Percentiles rank a stretch among this genome's conserved stretches.
These are phyloP conservation scores for Epichloe uncinata DNA, from an alignment of 2,329 filamentous ascomycete species.

Conservation along the genomic window DNA sequence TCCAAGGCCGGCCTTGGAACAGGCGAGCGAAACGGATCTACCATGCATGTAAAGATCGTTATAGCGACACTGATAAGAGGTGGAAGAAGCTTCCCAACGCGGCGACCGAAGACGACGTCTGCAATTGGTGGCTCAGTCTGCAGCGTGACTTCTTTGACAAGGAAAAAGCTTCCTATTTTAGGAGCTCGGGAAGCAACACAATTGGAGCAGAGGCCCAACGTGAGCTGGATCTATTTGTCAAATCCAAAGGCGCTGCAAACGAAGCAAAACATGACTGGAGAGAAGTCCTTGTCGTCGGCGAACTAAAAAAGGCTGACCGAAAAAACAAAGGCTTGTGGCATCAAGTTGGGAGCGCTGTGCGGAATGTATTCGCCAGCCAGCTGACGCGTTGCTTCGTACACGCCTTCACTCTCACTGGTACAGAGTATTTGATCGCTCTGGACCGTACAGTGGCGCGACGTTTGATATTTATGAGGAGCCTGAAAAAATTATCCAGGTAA, in stretches of 20 bases:
- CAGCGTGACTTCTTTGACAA: not conserved
- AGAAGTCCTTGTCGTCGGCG: not conserved
- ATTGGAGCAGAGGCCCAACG: not conserved
- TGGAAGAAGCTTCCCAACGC: conserved; percentile 1
- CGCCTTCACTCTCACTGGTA: not conserved
- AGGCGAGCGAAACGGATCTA: not conserved
- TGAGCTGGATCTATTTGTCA: not conserved
- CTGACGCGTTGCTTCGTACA: not conserved
- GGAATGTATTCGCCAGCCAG: conserved; percentile 1
- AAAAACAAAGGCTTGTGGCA: conserved; percentile 1
- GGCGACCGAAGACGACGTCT: not conserved
- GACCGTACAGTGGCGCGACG: conserved; percentile 2
- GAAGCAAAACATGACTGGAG: not conserved
- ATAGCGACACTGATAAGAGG: not conserved
- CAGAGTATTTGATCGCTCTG: conserved; percentile 3
- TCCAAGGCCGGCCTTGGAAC: not conserved
- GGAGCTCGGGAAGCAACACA: not conserved
- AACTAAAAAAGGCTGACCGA: not conserved
- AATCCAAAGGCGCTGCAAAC: not conserved
- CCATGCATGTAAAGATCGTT: not conserved
- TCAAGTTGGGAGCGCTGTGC: conserved; percentile 1
- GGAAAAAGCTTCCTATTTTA: conserved; percentile 1
- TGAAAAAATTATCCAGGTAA: not conserved
- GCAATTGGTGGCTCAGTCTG: not conserved
- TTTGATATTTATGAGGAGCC: conserved; percentile 3